Conservation (phyloP, 169 alveolate genomes). For the Besnoitia besnoiti region DNA sequence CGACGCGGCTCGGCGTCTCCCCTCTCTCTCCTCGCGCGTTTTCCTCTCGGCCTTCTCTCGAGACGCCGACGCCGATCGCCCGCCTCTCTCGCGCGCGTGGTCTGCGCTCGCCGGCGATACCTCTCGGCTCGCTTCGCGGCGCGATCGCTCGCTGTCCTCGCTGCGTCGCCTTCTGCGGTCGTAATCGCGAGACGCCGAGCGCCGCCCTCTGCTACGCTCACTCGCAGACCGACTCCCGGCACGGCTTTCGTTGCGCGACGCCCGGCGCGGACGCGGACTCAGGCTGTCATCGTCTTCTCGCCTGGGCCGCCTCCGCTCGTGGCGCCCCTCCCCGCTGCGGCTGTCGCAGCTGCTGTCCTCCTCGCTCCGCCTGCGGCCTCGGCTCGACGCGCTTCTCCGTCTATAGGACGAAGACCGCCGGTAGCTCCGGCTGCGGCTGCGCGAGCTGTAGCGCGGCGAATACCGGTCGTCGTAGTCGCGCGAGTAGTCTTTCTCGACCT, state of each 20-base stretch:
- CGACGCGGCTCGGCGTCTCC: not conserved
- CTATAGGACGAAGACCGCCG: not conserved
- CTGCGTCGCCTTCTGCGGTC: not conserved
- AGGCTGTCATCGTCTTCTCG: not conserved
- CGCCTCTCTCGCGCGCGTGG: not conserved
- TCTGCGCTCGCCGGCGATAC: not conserved
- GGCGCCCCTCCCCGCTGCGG: not conserved
- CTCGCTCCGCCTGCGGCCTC: not conserved
- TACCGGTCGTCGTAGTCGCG: not conserved
- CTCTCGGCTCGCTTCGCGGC: not conserved
- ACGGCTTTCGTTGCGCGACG: not conserved
- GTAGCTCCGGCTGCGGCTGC: not conserved
- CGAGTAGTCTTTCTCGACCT: conserved; percentile 31
- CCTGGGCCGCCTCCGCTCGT: not conserved
- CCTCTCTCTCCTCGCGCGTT: not conserved
- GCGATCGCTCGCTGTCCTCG: not conserved
- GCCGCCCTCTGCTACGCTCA: not conserved
- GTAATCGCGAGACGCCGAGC: not conserved
- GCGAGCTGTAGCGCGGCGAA: not conserved
- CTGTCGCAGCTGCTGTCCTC: not conserved
- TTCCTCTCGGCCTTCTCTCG: not conserved
- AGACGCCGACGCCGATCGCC: not conserved
- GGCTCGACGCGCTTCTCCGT: not conserved
- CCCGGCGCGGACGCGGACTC: not conserved
- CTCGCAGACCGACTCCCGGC: too few relatives aligned